Evolutionary conservation across 1,284 basidiomycete species (phyloP).

Genomic region (Anthracocystis setariae): DNA sequence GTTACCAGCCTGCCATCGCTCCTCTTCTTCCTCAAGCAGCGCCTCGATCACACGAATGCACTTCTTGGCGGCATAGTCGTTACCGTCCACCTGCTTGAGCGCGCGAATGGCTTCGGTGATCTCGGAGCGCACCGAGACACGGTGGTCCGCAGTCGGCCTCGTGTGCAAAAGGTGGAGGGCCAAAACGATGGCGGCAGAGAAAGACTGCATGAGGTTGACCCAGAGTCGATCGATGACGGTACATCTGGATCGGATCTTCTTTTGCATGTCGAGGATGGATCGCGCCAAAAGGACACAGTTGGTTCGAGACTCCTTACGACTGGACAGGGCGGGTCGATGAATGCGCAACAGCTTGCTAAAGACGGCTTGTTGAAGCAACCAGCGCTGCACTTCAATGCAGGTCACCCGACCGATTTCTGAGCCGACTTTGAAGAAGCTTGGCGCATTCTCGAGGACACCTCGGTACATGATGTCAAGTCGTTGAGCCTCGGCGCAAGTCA

Average conservation of each 20-base stretch:
- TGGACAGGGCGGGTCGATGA: slow-evolving; percentile 57
- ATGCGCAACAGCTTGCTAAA: slow-evolving; percentile 63
- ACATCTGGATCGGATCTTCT: slow-evolving; percentile 55
- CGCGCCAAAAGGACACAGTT: slow-evolving; percentile 63
- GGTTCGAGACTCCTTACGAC: slow-evolving; percentile 49
- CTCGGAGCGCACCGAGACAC: slow-evolving; percentile 57
- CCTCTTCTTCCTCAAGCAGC: slow-evolving; percentile 62
- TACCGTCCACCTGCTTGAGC: slow-evolving; percentile 53
- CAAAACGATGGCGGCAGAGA: slow-evolving; percentile 62
- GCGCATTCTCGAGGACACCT: slow-evolving; percentile 50
- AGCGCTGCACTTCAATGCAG: slow-evolving; percentile 60
- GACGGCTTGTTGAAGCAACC: slow-evolving; percentile 62
- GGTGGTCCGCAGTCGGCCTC: slow-evolving; percentile 37
- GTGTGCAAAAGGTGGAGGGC: slow-evolving; percentile 62
- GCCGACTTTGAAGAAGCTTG: slow-evolving; percentile 59
- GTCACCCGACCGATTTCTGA: slow-evolving; percentile 49
- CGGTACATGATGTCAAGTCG: slow-evolving; percentile 54
- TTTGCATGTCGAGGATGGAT: slow-evolving; percentile 62
- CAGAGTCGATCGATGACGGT: slow-evolving; percentile 61
- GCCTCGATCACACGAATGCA: slow-evolving; percentile 63
- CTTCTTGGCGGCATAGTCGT: slow-evolving; percentile 47
- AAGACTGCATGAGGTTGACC: slow-evolving; percentile 59
- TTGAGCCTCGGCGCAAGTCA: slow-evolving; percentile 44
- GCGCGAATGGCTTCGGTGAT: slow-evolving; percentile 60
- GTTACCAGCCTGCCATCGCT: slow-evolving; percentile 54